These are phyloP conservation scores for Phytopythium kandeliae DNA, from an alignment of 352 stramenopile species.

Conservation along the genomic window DNA sequence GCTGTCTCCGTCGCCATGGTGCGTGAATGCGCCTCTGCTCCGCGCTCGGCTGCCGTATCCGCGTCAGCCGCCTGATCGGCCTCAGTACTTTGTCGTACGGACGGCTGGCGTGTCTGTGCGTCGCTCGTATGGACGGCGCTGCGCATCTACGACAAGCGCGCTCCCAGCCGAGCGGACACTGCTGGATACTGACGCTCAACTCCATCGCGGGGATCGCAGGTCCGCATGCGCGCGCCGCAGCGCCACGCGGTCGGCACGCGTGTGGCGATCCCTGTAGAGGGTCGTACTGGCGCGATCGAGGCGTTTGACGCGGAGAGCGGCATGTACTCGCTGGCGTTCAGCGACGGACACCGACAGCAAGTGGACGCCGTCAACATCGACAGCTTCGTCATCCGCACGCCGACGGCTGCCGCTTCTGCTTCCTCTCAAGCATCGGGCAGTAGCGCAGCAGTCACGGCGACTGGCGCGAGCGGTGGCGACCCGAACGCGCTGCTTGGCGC, in stretches of 20 bases:
- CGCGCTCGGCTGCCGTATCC: too few species aligned
- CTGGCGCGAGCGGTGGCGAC: conserved; percentile 13
- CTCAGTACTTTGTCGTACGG: too few species aligned
- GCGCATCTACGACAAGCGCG: too few species aligned
- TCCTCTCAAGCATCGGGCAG: not conserved
- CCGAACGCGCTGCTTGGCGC: conserved; percentile 36
- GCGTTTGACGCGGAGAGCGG: conserved; percentile 29
- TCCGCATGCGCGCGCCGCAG: conserved; percentile 32
- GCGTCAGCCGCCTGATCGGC: too few species aligned
- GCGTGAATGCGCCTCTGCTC: too few species aligned
- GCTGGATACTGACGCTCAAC: not conserved
- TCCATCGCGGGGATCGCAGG: conserved; percentile 6
- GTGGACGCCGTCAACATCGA: conserved; percentile 25
- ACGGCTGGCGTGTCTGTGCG: too few species aligned
- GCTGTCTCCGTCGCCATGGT: too few species aligned
- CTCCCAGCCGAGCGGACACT: too few species aligned
- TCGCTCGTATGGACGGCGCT: too few species aligned
- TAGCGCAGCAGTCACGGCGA: conserved; percentile 1
- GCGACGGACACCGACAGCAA: conserved; percentile 38
- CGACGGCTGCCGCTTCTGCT: conserved; percentile 2
- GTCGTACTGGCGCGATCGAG: conserved; percentile 46
- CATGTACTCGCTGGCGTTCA: conserved; percentile 47
- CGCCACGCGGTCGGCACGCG: conserved; percentile 40
- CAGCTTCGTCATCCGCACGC: conserved; percentile 29
- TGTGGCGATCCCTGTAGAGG: conserved; percentile 54